Evolutionary conservation across 2,329 filamentous ascomycete species (phyloP).

Genomic region (Aspergillus vadensis): DNA sequence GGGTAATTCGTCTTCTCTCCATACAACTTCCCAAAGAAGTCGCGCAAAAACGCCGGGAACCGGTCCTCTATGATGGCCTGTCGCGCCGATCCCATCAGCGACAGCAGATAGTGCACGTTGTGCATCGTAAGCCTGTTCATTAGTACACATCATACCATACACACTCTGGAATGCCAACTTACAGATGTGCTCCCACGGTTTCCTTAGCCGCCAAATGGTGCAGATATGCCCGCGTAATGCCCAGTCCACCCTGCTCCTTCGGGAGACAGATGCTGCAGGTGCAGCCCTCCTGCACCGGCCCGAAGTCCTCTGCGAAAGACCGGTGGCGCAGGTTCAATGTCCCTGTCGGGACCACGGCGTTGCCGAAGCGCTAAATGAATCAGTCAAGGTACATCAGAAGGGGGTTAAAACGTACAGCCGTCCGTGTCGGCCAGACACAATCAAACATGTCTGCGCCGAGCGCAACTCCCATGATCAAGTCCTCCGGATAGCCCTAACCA

Average conservation of each 20-base stretch:
- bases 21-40: constrained; percentile 78
- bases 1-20: constrained; percentile 69
- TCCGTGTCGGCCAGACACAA: constrained; percentile 97
- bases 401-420: constrained; percentile 60
- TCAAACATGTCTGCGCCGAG: constrained; percentile 99
- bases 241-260: constrained; percentile 68
- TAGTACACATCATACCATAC: constrained; percentile 9
- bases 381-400: background rate
- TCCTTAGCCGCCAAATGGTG: constrained; percentile 93
- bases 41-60: constrained; percentile 74
- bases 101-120: constrained; percentile 90
- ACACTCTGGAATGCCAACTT: constrained; percentile 21
- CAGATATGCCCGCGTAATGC: constrained; percentile 83
- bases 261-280: constrained; percentile 75
- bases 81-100: constrained; percentile 75
- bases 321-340: constrained; percentile 82
- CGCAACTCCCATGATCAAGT: constrained; percentile 88
- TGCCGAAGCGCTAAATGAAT: constrained; percentile 71
- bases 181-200: constrained; percentile 80
- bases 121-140: constrained; percentile 76
- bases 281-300: constrained; percentile 80
- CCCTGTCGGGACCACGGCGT: constrained; percentile 80
- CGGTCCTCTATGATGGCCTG: constrained; percentile 77
- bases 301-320: constrained; percentile 75
- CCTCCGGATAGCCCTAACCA: constrained; percentile 81